These are phyloP conservation scores for Puccinellia tenuiflora DNA, from an alignment of 176 grass and related monocot genomes.

Conservation along the genomic window DNA sequence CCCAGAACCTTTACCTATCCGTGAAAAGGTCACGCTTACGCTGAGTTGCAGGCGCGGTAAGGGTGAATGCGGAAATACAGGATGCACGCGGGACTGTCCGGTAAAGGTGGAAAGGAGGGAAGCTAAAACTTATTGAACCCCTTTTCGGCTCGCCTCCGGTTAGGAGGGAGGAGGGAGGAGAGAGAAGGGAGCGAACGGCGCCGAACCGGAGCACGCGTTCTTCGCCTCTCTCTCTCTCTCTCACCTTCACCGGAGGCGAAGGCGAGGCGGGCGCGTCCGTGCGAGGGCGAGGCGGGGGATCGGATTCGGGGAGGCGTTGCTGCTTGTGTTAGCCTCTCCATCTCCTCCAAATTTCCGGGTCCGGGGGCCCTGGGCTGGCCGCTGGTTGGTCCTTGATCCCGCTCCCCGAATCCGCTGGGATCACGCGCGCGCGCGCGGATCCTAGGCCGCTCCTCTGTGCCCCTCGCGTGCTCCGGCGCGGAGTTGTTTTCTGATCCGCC, in stretches of 20 bases:
- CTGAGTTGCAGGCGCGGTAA: no score
- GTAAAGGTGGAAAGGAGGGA: background rate
- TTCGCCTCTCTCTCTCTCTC: constrained; percentile 39
- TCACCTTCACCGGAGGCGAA: constrained; percentile 15
- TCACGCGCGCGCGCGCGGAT: constrained; percentile 9
- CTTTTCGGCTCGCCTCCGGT: background rate
- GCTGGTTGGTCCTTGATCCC: background rate
- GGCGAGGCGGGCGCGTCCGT: constrained; percentile 5
- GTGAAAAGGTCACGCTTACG: accelerated
- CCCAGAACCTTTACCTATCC: accelerated
- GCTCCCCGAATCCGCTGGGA: background rate
- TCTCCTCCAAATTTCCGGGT: background rate
- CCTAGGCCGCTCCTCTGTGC: background rate
- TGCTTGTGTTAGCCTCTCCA: background rate
- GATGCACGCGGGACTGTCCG: background rate
- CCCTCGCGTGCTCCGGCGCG: background rate
- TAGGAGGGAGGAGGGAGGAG: background rate
- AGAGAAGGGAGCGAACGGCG: background rate
- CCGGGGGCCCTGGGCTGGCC: background rate
- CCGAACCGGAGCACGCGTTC: constrained; percentile 22
- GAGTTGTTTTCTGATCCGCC: constrained; percentile 5
- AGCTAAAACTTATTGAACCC: background rate
- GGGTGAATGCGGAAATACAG: no score
- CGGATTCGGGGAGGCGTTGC: background rate
- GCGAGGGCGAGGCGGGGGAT: constrained; percentile 18